A percentile compares a stretch with the other conserved stretches of the same genome.
phyloP scores from a whole-genome alignment of 2,329 filamentous ascomycete genomes.

The Magnaporthiopsis incrustans region DNA sequence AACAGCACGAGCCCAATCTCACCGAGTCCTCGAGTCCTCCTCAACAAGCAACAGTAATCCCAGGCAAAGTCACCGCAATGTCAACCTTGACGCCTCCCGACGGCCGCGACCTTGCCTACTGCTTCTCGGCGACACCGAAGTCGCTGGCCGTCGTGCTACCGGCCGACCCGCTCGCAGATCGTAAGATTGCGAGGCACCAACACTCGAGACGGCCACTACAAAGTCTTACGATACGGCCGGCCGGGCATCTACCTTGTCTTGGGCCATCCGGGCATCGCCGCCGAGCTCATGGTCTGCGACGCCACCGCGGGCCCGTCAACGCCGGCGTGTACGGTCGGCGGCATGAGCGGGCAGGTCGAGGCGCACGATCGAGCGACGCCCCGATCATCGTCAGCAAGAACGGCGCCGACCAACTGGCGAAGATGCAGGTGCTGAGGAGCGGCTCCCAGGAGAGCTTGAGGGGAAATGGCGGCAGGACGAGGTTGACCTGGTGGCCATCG shows the following conservation, averaged over 20 bases:
- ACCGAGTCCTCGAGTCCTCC: too few relatives aligned
- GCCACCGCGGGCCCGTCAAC: conserved; percentile 29
- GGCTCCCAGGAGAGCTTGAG: conserved; percentile 25
- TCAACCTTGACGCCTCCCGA: conserved; percentile 10
- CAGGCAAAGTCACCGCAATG: background rate
- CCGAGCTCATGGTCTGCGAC: conserved; percentile 30
- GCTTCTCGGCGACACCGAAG: conserved; percentile 17
- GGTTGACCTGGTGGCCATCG: conserved; percentile 26
- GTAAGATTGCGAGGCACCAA: conserved; percentile 31
- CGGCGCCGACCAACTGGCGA: conserved; percentile 30
- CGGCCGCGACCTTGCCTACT: conserved; percentile 16
- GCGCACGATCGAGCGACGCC: conserved; percentile 32
- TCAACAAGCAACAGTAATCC: too few relatives aligned
- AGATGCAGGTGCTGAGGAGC: conserved; percentile 29
- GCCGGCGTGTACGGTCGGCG: conserved; percentile 24
- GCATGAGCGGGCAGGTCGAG: conserved; percentile 22
- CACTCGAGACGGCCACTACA: conserved; percentile 25
- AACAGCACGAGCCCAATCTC: too few relatives aligned
- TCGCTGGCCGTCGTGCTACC: conserved; percentile 27
- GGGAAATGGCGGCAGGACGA: conserved; percentile 13
- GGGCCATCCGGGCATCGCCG: conserved; percentile 28
- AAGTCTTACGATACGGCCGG: conserved; percentile 33
- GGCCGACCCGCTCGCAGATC: conserved; percentile 29
- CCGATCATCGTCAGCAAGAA: conserved; percentile 30
- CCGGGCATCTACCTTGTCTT: conserved; percentile 31